Conservation (phyloP, 2,329 filamentous ascomycete species). For the Aspergillus versicolor region DNA sequence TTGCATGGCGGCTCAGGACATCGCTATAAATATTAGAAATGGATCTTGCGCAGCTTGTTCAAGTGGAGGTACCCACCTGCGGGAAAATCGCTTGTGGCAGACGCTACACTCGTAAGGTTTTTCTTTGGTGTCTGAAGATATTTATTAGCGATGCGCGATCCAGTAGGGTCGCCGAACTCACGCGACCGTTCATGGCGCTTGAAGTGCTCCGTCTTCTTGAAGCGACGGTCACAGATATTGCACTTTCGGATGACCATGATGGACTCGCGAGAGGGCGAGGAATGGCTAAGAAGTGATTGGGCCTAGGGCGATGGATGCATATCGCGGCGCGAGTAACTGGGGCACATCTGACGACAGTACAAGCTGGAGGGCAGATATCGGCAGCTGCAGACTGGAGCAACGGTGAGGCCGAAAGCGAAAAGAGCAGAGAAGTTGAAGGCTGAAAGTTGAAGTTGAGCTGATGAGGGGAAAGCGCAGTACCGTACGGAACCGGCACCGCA, state of each 20-base stretch:
- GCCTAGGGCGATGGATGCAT: slow-evolving; percentile 1
- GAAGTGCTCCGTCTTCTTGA: slow-evolving; percentile 57
- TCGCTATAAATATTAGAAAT: slow-evolving; percentile 36
- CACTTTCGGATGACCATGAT: slow-evolving; percentile 46
- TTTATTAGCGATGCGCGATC: neutral
- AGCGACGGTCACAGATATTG: slow-evolving; percentile 53
- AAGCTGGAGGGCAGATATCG: neutral
- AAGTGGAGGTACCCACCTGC: slow-evolving; percentile 43
- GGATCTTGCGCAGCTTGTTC: neutral
- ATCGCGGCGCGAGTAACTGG: neutral
- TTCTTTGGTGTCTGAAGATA: slow-evolving; percentile 51
- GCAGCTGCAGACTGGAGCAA: neutral
- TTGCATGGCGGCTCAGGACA: slow-evolving; percentile 53
- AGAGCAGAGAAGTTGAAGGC: neutral
- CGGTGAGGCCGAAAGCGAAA: neutral
- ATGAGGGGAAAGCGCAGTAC: slow-evolving; percentile 3
- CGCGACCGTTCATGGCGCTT: slow-evolving; percentile 57
- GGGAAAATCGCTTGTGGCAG: slow-evolving; percentile 55
- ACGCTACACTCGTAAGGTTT: slow-evolving; percentile 55
- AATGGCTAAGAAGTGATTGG: neutral
- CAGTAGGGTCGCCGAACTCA: slow-evolving; percentile 33
- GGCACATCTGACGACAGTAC: neutral
- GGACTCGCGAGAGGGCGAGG: slow-evolving; percentile 14
- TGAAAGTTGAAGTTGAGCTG: neutral
- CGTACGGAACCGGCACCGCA: neutral